Base-by-base conservation (phyloP, 2,329 filamentous ascomycete genomes). In the Botrytis porri region DNA sequence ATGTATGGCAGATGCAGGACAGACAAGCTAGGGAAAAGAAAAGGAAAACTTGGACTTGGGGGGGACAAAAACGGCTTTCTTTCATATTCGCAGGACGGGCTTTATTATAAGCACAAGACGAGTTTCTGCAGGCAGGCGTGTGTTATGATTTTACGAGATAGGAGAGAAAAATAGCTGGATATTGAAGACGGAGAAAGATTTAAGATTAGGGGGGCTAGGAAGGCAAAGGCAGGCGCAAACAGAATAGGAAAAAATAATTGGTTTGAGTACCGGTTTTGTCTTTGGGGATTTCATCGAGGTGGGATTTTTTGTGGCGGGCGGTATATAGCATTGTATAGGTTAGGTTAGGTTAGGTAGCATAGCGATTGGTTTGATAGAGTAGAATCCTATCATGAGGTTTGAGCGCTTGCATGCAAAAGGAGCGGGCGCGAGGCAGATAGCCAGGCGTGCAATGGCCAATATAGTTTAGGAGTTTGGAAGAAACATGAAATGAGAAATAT, bases 211-310 rank as follows among this genome's bases (percentile, higher is more conserved):
- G 20, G 25, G 4, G 25, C 4, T 7, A 37, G 10, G 8, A 54
- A 67, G 35, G 48, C 35, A 57, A 67, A 54, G n/a, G 51, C 14
- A 41, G 65, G 65, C 65, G 65, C 48, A 67, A 41, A 41, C 39
- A 22, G 16, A 57, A 35, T 18, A 25, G 65, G 32, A 8, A 39
- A 54, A 54, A 67, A 29, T 41, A 25, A 29, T 57, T 67, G 35
- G 9, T 32, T 67, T 41, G 7, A 35, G 45, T 41, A 39, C 16
- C n/a, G 64, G 32, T n/a, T 54, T 39, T 25, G n/a, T 39, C 20
- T 67, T 39, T n/a, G 29, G 41, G 20, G 32, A n/a, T 41, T 63
- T 41, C 8, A 18, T 54, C 22, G 51, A n/a, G 9, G 29, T 29
- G 29, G 20, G 22, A 12, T 12, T 29, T 8, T 25, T 22, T 8